Conservation (phyloP, 179 eudicot species). For the Gypsophila paniculata region DNA sequence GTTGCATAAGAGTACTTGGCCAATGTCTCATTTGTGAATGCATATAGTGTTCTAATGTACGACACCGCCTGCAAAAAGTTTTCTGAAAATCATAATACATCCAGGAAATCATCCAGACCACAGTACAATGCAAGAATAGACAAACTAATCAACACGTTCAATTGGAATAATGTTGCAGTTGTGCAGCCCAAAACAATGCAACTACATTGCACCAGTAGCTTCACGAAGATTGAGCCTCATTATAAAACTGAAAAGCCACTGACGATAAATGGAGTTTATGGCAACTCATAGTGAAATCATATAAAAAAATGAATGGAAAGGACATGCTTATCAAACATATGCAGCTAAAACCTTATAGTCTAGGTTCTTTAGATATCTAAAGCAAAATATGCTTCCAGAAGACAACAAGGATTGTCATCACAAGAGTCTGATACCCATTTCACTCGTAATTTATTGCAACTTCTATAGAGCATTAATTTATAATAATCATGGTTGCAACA, state of each 20-base stretch:
- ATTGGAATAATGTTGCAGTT: background rate
- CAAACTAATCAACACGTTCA: background rate
- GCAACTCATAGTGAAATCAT: background rate
- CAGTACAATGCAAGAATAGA: background rate
- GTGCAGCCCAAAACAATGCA: background rate
- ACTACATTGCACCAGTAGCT: background rate
- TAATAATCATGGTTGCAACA: background rate
- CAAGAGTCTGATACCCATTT: background rate
- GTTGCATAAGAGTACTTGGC: slow-evolving; percentile 99
- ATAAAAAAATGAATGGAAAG: background rate
- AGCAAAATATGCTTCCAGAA: too few species aligned
- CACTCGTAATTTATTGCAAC: background rate
- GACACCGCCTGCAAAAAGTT: slow-evolving; percentile 72
- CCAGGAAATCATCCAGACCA: background rate
- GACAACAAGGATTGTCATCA: background rate
- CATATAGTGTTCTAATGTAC: slow-evolving; percentile 76
- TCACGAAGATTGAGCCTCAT: background rate
- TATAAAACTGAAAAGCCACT: background rate
- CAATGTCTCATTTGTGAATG: slow-evolving; percentile 91
- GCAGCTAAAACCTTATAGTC: background rate
- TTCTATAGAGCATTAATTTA: background rate
- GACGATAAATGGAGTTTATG: background rate
- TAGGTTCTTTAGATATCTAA: background rate
- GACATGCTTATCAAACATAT: background rate
- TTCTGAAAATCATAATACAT: slow-evolving; percentile 12